phyloP scores from a whole-genome alignment of 257 asterid genomes.

The Echites panduratus region DNA sequence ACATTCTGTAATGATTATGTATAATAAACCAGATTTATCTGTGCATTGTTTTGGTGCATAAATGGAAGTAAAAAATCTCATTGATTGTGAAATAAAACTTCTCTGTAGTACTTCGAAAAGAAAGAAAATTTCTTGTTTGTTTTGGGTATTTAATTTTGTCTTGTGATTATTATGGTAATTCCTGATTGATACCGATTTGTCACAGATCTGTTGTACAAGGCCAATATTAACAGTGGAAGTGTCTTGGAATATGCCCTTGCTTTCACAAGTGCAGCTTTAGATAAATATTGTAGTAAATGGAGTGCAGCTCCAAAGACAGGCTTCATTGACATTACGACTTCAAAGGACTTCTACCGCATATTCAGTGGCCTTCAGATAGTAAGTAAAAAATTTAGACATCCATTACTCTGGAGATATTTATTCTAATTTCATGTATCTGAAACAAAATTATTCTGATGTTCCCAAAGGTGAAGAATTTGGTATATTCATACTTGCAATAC shows the following conservation, averaged over 20 bases:
- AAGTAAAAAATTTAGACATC: constrained; percentile 16
- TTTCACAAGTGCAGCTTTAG: constrained; percentile 93
- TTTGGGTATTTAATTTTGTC: neutral
- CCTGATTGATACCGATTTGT: constrained; percentile 9
- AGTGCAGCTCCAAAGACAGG: constrained; percentile 90
- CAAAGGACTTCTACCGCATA: constrained; percentile 91
- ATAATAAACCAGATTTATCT: no score
- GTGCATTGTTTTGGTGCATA: no score
- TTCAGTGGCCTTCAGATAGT: constrained; percentile 94
- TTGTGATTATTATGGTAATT: no score
- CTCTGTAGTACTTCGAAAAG: no score
- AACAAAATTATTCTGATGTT: neutral
- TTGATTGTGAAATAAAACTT: no score
- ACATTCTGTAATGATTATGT: no score
- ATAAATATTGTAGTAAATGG: constrained; percentile 93
- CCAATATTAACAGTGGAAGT: constrained; percentile 89
- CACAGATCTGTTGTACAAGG: constrained; percentile 86
- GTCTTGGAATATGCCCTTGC: constrained; percentile 97
- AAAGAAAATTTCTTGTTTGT: no score
- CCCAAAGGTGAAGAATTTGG: no score
- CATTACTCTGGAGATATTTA: neutral
- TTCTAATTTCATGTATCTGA: neutral
- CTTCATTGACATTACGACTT: constrained; percentile 87
- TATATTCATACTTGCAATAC: neutral
- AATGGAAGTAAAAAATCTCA: no score